Percentiles rank a stretch among this genome's conserved stretches.
Conservation (phyloP, 148 eudicot species). For the Diospyros lotus region DNA sequence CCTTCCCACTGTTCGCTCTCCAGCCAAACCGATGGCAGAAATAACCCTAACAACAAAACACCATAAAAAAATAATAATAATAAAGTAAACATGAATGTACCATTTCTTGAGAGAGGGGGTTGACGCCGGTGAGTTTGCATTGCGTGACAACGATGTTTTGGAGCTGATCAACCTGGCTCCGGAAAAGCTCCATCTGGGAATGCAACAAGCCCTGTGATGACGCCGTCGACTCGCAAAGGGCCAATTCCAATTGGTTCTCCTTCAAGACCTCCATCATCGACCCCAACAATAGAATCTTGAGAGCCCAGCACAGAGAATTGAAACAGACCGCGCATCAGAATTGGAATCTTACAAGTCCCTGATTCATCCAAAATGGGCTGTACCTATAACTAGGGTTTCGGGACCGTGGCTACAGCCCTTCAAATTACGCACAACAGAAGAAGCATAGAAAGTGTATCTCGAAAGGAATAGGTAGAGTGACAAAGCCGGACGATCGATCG, state of each 20-base stretch:
- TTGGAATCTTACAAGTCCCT: neutral
- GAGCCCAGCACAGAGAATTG: constrained; percentile 6
- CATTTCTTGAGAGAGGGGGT: constrained; percentile 98
- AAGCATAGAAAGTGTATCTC: no score
- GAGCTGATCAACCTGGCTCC: constrained; percentile 62
- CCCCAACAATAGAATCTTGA: neutral
- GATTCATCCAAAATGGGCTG: neutral
- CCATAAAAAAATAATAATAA: neutral
- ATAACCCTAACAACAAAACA: neutral
- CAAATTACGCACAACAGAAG: neutral
- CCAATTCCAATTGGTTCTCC: constrained; percentile 42
- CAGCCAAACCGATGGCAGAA: neutral
- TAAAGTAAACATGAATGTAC: constrained; percentile 25
- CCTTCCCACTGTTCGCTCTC: neutral
- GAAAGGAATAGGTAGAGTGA: no score
- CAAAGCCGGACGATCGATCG: no score
- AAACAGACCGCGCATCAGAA: constrained; percentile 13
- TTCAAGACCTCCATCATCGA: constrained; percentile 36
- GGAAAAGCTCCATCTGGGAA: constrained; percentile 57
- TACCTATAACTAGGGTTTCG: constrained; percentile 10
- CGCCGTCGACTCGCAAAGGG: constrained; percentile 28
- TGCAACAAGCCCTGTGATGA: constrained; percentile 47
- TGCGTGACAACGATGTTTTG: constrained; percentile 56
- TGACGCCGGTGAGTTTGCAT: constrained; percentile 83
- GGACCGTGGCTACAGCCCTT: neutral